Conservation (phyloP, 352 stramenopile genomes). For the Globisporangium echinulatum region DNA sequence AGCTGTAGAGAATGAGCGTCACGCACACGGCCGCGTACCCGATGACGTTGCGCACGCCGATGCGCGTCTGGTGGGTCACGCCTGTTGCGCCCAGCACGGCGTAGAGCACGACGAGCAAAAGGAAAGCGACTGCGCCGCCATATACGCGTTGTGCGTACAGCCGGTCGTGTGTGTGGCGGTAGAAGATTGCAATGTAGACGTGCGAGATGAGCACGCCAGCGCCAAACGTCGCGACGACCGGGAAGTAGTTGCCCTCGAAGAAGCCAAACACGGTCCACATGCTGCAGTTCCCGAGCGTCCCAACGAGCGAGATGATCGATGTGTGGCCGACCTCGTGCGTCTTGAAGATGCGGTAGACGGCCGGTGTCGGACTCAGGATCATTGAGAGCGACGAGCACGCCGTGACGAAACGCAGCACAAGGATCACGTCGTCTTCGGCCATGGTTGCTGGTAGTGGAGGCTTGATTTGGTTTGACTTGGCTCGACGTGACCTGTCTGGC, state of each 20-base stretch:
- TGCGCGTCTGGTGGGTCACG: conserved; percentile 16
- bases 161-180: conserved; percentile 5
- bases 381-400: conserved; percentile 33
- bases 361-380: conserved; percentile 33
- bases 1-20: conserved; percentile 47
- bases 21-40: conserved; percentile 29
- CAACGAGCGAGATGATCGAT: conserved; percentile 35
- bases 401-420: conserved; percentile 18
- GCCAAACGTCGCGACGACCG: conserved; percentile 33
- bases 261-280: conserved; percentile 40
- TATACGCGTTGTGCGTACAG: conserved; percentile 6
- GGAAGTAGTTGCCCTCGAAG: conserved; percentile 33
- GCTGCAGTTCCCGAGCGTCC: conserved; percentile 34
- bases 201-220: conserved; percentile 18
- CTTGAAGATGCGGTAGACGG: conserved; percentile 37
- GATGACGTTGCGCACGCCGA: conserved; percentile 23
- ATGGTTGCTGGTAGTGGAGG: background rate
- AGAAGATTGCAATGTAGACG: conserved; percentile 26
- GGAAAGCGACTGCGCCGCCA: conserved; percentile 1
- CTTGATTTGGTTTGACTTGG: background rate
- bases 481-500: background rate
- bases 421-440: conserved; percentile 5
- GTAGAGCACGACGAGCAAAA: conserved; percentile 4
- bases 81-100: conserved; percentile 7
- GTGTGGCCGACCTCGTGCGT: conserved; percentile 31